Evolutionary conservation across 2,329 filamentous ascomycete species (phyloP).

Genomic region (Talaromyces funiculosus): DNA sequence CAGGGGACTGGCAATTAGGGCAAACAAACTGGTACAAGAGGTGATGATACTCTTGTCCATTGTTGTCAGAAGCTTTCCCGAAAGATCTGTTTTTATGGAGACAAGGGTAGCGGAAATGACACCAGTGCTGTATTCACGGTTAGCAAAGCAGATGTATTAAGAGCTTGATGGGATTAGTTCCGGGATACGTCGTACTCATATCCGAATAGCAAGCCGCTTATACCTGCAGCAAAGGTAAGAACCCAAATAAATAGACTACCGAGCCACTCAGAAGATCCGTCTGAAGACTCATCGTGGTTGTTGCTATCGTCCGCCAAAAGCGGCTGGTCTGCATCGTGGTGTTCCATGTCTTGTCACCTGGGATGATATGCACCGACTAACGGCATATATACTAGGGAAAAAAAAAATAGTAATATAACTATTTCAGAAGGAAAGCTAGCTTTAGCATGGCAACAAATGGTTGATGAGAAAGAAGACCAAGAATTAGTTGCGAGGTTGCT

Average conservation of each 20-base stretch:
- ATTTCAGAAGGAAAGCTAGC: not conserved
- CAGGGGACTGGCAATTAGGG: conserved; percentile 51
- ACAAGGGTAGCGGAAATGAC: conserved; percentile 58
- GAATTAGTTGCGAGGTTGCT: not conserved
- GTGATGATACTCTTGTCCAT: conserved; percentile 56
- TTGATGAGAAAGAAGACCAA: not conserved
- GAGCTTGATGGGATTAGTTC: not conserved
- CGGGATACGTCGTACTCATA: conserved; percentile 46
- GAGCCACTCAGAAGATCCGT: conserved; percentile 16
- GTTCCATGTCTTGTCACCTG: conserved; percentile 1
- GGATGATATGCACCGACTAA: not conserved
- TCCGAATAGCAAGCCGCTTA: conserved; percentile 56
- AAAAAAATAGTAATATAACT: too few species aligned
- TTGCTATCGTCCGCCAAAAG: conserved; percentile 6
- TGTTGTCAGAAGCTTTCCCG: conserved; percentile 45
- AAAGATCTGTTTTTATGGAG: conserved; percentile 50
- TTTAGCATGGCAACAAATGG: too few species aligned
- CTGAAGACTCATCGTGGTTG: not conserved
- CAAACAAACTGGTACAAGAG: conserved; percentile 53
- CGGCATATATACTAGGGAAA: not conserved
- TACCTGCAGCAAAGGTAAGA: conserved; percentile 52
- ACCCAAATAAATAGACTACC: conserved; percentile 48
- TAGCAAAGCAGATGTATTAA: not conserved
- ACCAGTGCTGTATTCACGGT: conserved; percentile 43
- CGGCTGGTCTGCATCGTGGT: conserved; percentile 9